phyloP scores from a whole-genome alignment of 2,329 filamentous ascomycete genomes.

The Fusarium sp. region DNA sequence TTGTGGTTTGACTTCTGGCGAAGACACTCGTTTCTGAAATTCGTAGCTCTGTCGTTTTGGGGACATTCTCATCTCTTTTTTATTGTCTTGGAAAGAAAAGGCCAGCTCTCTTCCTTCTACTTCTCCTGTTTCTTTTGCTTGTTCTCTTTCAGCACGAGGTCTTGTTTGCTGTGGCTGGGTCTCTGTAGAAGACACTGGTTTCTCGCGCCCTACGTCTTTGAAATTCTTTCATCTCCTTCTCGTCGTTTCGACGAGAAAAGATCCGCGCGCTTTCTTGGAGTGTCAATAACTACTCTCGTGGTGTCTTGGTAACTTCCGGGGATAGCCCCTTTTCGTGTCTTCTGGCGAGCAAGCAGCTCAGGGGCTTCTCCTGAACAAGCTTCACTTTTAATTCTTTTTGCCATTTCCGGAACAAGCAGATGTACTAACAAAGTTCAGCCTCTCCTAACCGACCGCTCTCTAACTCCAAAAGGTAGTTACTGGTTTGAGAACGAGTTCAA shows the following conservation, averaged over 20 bases:
- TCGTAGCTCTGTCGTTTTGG: too few relatives aligned
- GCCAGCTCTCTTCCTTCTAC: too few relatives aligned
- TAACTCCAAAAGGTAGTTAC: slow-evolving; percentile 13
- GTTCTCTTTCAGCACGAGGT: too few relatives aligned
- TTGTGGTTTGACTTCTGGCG: neutral
- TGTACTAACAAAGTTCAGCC: neutral
- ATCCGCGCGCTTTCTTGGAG: too few relatives aligned
- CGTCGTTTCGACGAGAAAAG: neutral
- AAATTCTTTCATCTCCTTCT: neutral
- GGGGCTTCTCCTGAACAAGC: neutral
- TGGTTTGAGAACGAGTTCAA: too few relatives aligned
- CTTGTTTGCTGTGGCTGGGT: too few relatives aligned
- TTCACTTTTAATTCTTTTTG: neutral
- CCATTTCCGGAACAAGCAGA: too few relatives aligned
- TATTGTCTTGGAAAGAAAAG: too few relatives aligned
- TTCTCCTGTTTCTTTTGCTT: too few relatives aligned
- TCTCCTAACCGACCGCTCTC: neutral
- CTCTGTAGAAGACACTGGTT: too few relatives aligned
- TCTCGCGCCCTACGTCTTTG: neutral
- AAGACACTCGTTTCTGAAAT: neutral
- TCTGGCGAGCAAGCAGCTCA: neutral
- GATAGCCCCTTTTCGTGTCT: neutral
- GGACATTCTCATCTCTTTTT: too few relatives aligned
- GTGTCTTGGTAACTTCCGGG: neutral
- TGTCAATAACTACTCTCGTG: neutral